Percentiles rank a stretch among this genome's conserved stretches.
These are phyloP conservation scores for Spergularia bocconei DNA, from an alignment of 148 eudicot species.

Conservation along the genomic window DNA sequence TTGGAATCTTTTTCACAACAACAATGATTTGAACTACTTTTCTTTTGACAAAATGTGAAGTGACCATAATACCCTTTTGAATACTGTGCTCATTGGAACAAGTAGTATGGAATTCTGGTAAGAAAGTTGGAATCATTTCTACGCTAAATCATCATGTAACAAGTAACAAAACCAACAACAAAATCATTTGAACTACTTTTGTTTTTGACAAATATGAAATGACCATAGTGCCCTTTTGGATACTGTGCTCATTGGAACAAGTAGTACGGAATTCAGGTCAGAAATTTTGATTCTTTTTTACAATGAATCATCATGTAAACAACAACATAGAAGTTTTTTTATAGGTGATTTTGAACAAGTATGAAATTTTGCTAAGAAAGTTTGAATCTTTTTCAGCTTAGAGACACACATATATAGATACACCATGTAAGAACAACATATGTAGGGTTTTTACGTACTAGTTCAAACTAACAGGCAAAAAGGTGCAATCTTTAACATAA, in stretches of 20 bases:
- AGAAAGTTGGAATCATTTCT: neutral
- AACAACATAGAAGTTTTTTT: too few relatives aligned
- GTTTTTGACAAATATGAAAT: neutral
- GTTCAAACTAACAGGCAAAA: too few relatives aligned
- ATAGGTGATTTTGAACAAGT: too few relatives aligned
- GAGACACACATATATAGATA: neutral
- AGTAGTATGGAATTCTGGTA: neutral
- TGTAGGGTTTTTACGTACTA: too few relatives aligned
- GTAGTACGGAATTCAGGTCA: neutral
- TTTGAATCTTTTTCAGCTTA: neutral
- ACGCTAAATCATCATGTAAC: neutral
- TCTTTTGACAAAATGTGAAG: neutral
- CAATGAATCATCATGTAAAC: neutral
- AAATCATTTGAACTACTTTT: neutral
- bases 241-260: neutral
- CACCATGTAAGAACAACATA: neutral
- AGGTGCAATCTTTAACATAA: neutral
- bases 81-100: neutral
- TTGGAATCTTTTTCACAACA: neutral
- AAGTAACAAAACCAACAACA: neutral
- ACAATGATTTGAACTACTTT: neutral
- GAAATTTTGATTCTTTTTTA: neutral
- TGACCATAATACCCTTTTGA: constrained; percentile 15
- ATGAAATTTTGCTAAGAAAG: neutral
- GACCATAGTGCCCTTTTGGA: constrained; percentile 13